Conservation (phyloP, 2,329 filamentous ascomycete species). For the Ceratocystis cacaofunesta region DNA sequence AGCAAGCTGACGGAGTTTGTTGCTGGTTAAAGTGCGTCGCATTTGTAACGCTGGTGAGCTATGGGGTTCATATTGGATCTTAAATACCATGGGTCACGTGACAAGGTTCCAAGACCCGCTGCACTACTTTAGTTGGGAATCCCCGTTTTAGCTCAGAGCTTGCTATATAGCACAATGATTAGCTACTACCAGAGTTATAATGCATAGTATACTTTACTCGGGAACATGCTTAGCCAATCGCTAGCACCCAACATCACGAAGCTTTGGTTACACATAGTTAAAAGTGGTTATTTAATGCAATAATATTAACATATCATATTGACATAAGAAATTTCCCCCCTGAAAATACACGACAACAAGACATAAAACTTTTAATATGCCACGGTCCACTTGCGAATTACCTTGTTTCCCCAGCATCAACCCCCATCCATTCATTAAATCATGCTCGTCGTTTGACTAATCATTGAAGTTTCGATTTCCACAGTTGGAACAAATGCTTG, state of each 20-base stretch:
- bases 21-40: too few species aligned
- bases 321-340: constrained; percentile 2
- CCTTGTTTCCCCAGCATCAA: constrained; percentile 1
- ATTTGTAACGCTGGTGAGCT: too few species aligned
- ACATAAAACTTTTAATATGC: constrained; percentile 7
- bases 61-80: too few species aligned
- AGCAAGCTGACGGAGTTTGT: background rate
- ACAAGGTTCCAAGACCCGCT: too few species aligned
- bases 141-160: too few species aligned
- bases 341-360: constrained; percentile 8
- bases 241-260: background rate
- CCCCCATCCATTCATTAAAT: background rate
- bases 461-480: background rate
- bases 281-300: background rate
- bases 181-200: too few species aligned
- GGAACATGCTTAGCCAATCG: too few species aligned
- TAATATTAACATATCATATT: constrained; percentile 10
- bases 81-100: too few species aligned
- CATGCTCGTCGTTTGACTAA: background rate
- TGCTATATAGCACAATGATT: too few species aligned
- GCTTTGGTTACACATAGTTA: background rate
- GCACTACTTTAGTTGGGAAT: too few species aligned
- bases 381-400: background rate
- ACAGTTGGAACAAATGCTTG: background rate
- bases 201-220: too few species aligned